Evolutionary conservation across 306 rosid species (phyloP).

Genomic region (Notholithocarpus densiflorus): DNA sequence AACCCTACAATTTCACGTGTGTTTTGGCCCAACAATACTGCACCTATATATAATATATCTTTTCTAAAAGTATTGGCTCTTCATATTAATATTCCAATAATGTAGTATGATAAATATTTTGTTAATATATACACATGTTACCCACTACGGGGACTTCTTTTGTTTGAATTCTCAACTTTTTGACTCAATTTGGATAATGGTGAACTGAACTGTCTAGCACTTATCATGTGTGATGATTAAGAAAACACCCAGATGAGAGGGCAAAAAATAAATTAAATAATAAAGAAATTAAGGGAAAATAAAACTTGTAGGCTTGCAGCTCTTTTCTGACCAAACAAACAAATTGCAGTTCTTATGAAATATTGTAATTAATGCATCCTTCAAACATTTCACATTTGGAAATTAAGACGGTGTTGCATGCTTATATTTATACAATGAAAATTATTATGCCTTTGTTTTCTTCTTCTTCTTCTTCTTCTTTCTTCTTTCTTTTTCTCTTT

Average conservation of each 20-base stretch:
- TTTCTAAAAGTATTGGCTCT: too few species aligned
- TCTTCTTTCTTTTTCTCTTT: too few species aligned
- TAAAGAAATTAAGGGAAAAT: too few species aligned
- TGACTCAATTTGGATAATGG: background rate
- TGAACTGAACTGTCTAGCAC: background rate
- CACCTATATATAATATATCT: background rate
- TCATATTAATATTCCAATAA: background rate
- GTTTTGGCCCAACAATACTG: conserved; percentile 23
- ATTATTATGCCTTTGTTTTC: too few species aligned
- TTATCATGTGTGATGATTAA: background rate
- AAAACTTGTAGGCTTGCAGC: background rate
- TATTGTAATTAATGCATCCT: background rate
- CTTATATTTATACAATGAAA: too few species aligned
- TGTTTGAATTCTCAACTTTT: background rate
- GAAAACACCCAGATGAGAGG: background rate
- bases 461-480: too few species aligned
- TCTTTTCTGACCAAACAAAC: background rate
- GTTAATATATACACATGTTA: background rate
- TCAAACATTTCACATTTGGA: background rate
- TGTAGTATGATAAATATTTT: background rate
- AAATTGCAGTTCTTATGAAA: background rate
- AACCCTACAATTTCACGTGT: conserved; percentile 23
- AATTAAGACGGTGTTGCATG: background rate
- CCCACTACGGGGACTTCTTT: background rate
- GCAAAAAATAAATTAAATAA: too few species aligned